Evolutionary conservation across 2,329 filamentous ascomycete species (phyloP).

Genomic region (Leptographium lundbergii): DNA sequence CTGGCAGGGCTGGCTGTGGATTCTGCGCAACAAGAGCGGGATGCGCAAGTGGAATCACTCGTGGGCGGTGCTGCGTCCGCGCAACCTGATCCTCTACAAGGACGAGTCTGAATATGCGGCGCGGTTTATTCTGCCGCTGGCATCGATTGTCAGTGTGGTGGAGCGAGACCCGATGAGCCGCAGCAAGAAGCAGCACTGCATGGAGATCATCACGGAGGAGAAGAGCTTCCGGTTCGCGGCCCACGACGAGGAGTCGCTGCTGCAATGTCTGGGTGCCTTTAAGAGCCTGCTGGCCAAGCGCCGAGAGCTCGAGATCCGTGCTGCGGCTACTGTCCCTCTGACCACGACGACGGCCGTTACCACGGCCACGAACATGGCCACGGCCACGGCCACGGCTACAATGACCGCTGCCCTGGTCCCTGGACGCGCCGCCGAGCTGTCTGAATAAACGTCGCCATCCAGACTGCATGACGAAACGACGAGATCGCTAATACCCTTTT

Average conservation of each 20-base stretch:
- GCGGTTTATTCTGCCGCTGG: conserved; percentile 66
- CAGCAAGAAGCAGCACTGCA: conserved; percentile 69
- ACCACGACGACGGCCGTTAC: neutral
- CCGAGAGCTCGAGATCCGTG: conserved; percentile 46
- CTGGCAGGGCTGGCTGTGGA: conserved; percentile 82
- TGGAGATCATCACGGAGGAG: conserved; percentile 90
- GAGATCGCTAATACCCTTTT: conserved; percentile 3
- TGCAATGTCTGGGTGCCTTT: conserved; percentile 77
- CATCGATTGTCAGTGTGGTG: conserved; percentile 74
- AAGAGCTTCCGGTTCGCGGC: conserved; percentile 70
- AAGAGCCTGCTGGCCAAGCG: conserved; percentile 73
- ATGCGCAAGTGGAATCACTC: conserved; percentile 88
- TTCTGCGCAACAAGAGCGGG: conserved; percentile 69
- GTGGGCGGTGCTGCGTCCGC: conserved; percentile 82
- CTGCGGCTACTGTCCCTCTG: conserved; percentile 5
- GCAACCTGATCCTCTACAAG: conserved; percentile 83
- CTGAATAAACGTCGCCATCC: neutral
- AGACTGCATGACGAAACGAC: neutral
- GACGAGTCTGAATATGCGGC: conserved; percentile 84
- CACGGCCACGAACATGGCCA: neutral
- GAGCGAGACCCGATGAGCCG: conserved; percentile 81
- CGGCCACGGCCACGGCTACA: neutral
- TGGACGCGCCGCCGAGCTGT: neutral
- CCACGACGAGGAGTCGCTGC: conserved; percentile 66
- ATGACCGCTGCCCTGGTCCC: neutral